Conservation (phyloP, 495 filamentous ascomycete genomes). For the Elaphomyces granulatus region DNA sequence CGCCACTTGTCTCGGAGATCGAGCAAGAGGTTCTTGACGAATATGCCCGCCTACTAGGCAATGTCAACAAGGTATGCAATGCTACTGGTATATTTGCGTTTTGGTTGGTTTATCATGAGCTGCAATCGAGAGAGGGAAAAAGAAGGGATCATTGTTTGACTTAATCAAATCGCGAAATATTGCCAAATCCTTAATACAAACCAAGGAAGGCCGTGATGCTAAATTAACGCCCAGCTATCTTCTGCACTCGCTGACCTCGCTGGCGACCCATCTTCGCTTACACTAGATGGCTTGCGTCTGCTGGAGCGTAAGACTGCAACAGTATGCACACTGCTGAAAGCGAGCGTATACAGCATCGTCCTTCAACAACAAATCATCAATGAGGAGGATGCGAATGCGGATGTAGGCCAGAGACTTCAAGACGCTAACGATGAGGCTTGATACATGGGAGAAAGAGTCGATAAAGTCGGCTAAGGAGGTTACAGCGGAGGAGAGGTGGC, state of each 20-base stretch:
- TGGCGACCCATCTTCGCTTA: conserved; percentile 21
- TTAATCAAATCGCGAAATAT: not conserved
- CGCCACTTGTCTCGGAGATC: conserved; percentile 43
- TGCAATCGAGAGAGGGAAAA: too few species aligned
- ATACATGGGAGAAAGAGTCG: too few species aligned
- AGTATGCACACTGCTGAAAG: conserved; percentile 90
- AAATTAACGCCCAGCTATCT: conserved; percentile 29
- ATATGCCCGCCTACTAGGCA: conserved; percentile 72
- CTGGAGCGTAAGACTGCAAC: conserved; percentile 88
- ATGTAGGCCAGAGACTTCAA: not conserved
- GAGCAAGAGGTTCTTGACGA: conserved; percentile 94
- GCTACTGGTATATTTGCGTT: too few species aligned
- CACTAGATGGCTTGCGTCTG: conserved; percentile 60
- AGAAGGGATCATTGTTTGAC: not conserved
- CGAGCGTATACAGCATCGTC: conserved; percentile 96
- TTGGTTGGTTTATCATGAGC: too few species aligned
- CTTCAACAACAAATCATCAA: conserved; percentile 88
- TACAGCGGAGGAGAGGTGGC: too few species aligned
- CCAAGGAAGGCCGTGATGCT: too few species aligned
- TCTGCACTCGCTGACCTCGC: conserved; percentile 25
- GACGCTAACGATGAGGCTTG: too few species aligned
- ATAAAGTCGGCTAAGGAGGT: too few species aligned
- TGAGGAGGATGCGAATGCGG: conserved; percentile 21
- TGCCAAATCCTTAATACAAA: not conserved
- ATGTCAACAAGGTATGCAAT: conserved; percentile 77